Conservation (phyloP, 345 rosid species). For the Dovyalis caffra region DNA sequence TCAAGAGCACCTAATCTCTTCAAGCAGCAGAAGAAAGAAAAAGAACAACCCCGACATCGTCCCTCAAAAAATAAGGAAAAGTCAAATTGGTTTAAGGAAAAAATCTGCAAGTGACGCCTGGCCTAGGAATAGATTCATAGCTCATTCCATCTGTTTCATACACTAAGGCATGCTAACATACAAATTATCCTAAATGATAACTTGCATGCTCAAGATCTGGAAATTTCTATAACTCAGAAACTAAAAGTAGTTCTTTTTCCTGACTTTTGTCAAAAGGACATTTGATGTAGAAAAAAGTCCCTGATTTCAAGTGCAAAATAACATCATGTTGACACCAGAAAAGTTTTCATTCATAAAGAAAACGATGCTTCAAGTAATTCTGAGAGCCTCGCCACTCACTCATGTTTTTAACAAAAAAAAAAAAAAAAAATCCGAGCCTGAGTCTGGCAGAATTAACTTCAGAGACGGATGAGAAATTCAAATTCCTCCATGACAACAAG, state of each 20-base stretch:
- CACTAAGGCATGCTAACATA: background rate
- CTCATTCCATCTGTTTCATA: background rate
- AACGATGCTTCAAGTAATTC: background rate
- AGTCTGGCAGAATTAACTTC: background rate
- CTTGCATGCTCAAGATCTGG: background rate
- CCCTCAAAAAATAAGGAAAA: background rate
- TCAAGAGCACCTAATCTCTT: background rate
- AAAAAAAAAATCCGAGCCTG: background rate
- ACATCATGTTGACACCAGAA: background rate
- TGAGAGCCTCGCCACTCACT: background rate
- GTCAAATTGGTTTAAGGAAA: background rate
- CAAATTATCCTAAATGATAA: background rate
- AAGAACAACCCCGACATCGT: too few species aligned
- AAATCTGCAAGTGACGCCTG: background rate
- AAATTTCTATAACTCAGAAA: background rate
- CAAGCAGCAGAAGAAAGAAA: background rate
- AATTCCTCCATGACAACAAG: background rate
- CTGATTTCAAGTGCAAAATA: background rate
- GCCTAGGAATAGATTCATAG: background rate
- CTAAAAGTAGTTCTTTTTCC: background rate
- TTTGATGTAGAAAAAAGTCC: background rate
- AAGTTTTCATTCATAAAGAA: background rate
- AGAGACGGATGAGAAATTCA: background rate
- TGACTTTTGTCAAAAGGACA: background rate
- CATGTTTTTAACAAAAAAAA: too few species aligned